Evolutionary conservation across 2,329 filamentous ascomycete species (phyloP), one percentile per base, ranked within the genome.

Genomic region (Zasmidium cellare): DNA sequence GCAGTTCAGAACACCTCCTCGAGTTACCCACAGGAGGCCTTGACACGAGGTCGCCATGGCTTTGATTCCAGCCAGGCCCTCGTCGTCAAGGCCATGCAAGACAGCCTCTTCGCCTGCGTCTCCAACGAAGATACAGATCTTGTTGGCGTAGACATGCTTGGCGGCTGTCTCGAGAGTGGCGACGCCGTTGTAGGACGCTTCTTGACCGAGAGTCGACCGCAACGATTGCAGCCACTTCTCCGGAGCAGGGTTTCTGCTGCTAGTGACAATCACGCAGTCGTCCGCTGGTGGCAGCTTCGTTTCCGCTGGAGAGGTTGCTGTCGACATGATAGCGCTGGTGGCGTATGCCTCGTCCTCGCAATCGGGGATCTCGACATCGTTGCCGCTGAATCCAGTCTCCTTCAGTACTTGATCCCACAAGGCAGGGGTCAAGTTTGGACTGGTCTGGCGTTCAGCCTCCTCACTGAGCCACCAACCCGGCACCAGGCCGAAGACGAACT

Each of bases 1-100:
- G 28, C 25, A 28, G 25, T 28, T 28, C 6, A 56, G 25, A 9
- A 9, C 44, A 46, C 48, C 58, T 20, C 50, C 51, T 28, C 25
- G 25, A 35, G 55, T 55, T 2, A 57, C 47, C 60, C 60, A 62
- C 23, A 62, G 23, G 6, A 59, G 24, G 22, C 57, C 38, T 49
- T 58, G 45, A 54, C 50, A 47, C 44, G 38, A 31, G 28, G 25
- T 51, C 20, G 60, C 57, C 49, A 60, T 53, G 44, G 46, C 57
- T 28, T 51, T 35, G 20, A 62, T 45, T 6, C 25, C 25, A 11
- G 25, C 25, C 6, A 28, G 25, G 25, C 25, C 25, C 11, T 28
- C 25, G 25, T 28, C 25, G 25, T 28, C 25, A 28, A 28, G 6
- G 11, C 11, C 11, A 11, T 28, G 25, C 25, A 28, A 11, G 25